A percentile compares a stretch with the other conserved stretches of the same genome.
phyloP scores from a whole-genome alignment of 23 red algal genomes.

The Agarophyton chilense region DNA sequence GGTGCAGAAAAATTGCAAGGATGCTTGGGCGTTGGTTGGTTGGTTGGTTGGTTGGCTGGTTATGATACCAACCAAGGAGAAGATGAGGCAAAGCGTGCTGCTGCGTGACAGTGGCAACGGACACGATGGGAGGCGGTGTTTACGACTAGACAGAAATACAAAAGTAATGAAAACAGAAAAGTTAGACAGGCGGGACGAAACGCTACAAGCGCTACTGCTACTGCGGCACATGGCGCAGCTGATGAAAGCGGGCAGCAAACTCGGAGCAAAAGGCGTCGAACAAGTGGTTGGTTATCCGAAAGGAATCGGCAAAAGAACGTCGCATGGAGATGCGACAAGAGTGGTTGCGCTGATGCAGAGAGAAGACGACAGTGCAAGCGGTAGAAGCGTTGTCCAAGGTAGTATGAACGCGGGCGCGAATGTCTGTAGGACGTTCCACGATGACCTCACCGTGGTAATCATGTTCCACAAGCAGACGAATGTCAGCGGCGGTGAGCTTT shows the following conservation, averaged over 20 bases:
- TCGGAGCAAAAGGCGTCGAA: conserved; percentile 29
- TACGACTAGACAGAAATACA: too few species aligned
- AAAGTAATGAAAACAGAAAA: not conserved
- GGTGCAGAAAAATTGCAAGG: too few species aligned
- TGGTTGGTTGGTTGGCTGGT: too few species aligned
- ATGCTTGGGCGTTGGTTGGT: too few species aligned
- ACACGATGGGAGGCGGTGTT: too few species aligned
- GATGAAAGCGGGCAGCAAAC: conserved; percentile 6
- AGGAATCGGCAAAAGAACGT: conserved; percentile 39
- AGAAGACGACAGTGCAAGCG: conserved; percentile 23
- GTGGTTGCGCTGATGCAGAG: conserved; percentile 18
- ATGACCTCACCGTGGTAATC: conserved; percentile 22
- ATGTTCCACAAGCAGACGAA: conserved; percentile 13
- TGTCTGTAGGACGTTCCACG: not conserved
- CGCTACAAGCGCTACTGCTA: not conserved
- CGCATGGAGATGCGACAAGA: not conserved
- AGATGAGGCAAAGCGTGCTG: too few species aligned
- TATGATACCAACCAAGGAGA: too few species aligned
- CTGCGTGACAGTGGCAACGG: too few species aligned
- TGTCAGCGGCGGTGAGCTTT: conserved; percentile 15
- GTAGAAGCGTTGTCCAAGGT: not conserved
- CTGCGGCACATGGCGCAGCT: conserved; percentile 12
- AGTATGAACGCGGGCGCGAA: conserved; percentile 1
- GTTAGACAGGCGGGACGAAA: not conserved
- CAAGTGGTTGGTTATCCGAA: conserved; percentile 38